Evolutionary conservation across 2,329 filamentous ascomycete species (phyloP).

Genomic region (Akanthomyces muscarius): DNA sequence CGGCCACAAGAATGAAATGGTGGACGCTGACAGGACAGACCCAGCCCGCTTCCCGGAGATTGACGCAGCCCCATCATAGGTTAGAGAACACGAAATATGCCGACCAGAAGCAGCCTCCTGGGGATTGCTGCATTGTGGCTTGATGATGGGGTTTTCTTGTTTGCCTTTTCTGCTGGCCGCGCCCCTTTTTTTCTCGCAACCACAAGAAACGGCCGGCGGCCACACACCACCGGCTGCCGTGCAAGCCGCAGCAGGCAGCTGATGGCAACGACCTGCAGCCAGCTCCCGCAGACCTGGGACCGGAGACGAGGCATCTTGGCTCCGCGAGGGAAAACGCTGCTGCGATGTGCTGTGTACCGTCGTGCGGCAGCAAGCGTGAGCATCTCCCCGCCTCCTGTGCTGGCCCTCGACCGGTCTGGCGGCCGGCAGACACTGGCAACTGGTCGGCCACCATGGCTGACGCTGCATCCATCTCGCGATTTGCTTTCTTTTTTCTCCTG

Average conservation of each 20-base stretch:
- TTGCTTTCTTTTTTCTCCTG: background rate
- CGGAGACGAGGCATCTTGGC: background rate
- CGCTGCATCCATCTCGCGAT: background rate
- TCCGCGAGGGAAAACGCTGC: background rate
- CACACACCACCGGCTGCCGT: background rate
- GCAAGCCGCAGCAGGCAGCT: background rate
- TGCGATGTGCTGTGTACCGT: background rate
- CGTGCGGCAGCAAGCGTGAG: background rate
- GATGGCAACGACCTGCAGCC: conserved; percentile 2
- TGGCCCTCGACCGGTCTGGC: background rate
- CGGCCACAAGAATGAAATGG: background rate
- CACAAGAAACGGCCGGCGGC: background rate
- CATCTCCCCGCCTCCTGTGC: background rate
- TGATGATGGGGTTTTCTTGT: background rate
- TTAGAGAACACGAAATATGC: too few species aligned
- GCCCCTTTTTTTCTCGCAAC: background rate
- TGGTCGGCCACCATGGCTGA: too few species aligned
- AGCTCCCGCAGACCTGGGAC: background rate
- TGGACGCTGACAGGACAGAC: background rate
- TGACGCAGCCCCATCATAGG: background rate
- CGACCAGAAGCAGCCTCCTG: too few species aligned
- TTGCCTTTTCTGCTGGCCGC: background rate
- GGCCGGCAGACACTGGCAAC: background rate
- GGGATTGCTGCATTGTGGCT: background rate
- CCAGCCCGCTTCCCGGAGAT: background rate